These are phyloP conservation scores for Colletotrichum lindemuthianum DNA, from an alignment of 2,329 filamentous ascomycete species.

Conservation along the genomic window DNA sequence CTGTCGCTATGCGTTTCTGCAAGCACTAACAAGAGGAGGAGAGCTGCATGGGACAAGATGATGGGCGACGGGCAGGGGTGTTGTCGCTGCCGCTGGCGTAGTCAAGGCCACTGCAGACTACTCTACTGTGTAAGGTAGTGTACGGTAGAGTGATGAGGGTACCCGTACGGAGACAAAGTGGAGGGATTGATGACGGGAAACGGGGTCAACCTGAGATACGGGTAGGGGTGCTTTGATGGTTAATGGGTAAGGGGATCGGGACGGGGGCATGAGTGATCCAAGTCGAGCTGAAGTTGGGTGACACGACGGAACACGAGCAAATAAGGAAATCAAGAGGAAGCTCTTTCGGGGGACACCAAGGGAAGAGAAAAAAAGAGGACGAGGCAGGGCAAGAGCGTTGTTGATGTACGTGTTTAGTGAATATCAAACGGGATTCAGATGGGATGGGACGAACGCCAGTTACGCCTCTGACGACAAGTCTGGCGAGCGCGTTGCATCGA, in stretches of 20 bases:
- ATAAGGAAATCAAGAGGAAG: neutral
- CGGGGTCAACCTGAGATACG: neutral
- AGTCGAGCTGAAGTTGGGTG: conserved; percentile 14
- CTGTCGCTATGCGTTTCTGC: too few species aligned
- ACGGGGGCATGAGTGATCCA: conserved; percentile 18
- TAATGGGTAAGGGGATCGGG: conserved; percentile 1
- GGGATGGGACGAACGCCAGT: conserved; percentile 13
- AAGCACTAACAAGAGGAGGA: too few species aligned
- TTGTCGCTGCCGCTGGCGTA: too few species aligned
- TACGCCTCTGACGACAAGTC: conserved; percentile 20
- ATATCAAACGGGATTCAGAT: neutral
- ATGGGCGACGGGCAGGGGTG: too few species aligned
- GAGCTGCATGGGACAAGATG: too few species aligned
- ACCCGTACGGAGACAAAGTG: neutral
- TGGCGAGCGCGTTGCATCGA: conserved; percentile 7
- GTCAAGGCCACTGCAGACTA: neutral
- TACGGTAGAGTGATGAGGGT: too few species aligned
- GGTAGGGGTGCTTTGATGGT: conserved; percentile 11
- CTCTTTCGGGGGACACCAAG: neutral
- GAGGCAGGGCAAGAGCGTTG: too few species aligned
- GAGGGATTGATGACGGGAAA: neutral
- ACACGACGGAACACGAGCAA: neutral
- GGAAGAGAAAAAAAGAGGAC: conserved; percentile 3
- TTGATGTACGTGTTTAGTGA: neutral
- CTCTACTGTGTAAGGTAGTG: neutral